Evolutionary conservation across 306 rosid genomes (phyloP).

Genomic region (Arachis hypogaea): DNA sequence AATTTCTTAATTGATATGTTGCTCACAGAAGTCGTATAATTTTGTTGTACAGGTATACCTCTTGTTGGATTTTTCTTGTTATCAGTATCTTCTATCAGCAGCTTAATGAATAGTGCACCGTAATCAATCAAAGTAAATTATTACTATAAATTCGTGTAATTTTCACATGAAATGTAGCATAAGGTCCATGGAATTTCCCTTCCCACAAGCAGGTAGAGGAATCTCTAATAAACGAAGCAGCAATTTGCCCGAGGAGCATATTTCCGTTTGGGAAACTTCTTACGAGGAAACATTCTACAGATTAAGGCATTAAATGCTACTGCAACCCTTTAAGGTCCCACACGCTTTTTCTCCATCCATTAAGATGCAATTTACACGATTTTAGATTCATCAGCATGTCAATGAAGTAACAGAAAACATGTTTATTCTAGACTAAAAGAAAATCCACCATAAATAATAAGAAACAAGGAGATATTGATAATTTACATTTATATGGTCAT

Average conservation of each 20-base stretch:
- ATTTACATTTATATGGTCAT: background rate
- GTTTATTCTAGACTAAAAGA: background rate
- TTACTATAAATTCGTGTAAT: background rate
- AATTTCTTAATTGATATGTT: conserved; percentile 21
- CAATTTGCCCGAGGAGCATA: no score
- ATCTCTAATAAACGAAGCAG: no score
- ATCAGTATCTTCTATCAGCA: background rate
- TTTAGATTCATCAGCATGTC: background rate
- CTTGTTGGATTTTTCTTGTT: background rate
- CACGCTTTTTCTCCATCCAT: background rate
- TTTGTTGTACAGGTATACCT: background rate
- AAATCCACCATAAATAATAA: no score
- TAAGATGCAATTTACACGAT: background rate
- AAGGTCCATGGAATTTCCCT: no score
- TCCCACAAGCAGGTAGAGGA: no score
- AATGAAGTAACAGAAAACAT: background rate
- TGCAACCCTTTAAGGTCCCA: background rate
- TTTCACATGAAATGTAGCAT: no score
- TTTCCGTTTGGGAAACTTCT: background rate
- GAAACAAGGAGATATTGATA: background rate
- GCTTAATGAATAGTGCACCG: background rate
- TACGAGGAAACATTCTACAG: background rate
- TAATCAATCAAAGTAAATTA: no score
- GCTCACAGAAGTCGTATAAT: background rate
- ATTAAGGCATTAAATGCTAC: background rate